Base-by-base conservation (phyloP, 257 asterid genomes). In the Handroanthus guayacan region DNA sequence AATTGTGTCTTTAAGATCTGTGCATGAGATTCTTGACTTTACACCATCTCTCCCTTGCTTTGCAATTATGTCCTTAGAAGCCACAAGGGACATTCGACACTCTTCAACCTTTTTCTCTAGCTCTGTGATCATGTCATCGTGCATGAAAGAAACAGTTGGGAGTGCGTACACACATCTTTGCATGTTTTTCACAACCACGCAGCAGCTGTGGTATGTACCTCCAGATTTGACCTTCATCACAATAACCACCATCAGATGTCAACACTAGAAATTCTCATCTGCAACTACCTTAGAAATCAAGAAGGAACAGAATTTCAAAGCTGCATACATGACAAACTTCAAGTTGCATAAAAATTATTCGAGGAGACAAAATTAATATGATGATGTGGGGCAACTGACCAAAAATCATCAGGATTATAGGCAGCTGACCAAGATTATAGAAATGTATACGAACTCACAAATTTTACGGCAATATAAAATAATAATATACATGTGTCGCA, bases 141-240 rank as follows among this genome's bases (percentile, higher is more conserved):
- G 82, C 82, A 87, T 78, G 60, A 90, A 80, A 83, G 93, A 74
- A 76, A 81, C 87, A 70, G 74, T 84, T 61, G 99, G 99, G 80
- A 95, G 71, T 5, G 98, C 99, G 82, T 88, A 95, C 17, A 93
- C 83, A 31, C 97, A 95, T 87, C 99, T 88, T 79, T 90, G 94
- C 95, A 87, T 87, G 84, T 87, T 85, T 83, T 84, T 89, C 47
- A 93, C 96, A 79, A 90, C 90, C 80, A 87, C 91, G 75, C 99
- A 95, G 84, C 99, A 95, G 82, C 99, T 93, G 62, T 91, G 89
- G 83, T 89, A 95, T 69, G 88, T 72, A 37, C 82, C 82, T 76
- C 91, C 96, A 64, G 91, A 84, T 87, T 91, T 89, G 50, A 95
- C 98, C 98, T 95, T 69, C 25, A 82, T 71, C 74, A 77, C 58